Percentiles rank a stretch among this genome's conserved stretches.
phyloP scores from a whole-genome alignment of 2,329 filamentous ascomycete species.

The Dactylellina cionopaga region DNA sequence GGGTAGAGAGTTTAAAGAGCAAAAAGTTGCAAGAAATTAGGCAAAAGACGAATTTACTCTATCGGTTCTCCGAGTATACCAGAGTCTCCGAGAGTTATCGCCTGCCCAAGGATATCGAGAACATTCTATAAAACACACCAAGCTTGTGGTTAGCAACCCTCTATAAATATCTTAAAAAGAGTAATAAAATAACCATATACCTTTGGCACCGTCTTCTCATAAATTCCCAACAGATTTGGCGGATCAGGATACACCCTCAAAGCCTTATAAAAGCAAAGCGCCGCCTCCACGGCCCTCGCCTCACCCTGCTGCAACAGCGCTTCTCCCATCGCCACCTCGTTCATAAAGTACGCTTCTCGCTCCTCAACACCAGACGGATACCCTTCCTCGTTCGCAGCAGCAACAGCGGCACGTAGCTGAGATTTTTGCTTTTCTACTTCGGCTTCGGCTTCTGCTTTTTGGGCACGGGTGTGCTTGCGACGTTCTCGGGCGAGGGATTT shows the following conservation, averaged over 20 bases:
- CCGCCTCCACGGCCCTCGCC: slow-evolving; percentile 74
- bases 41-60: slow-evolving; percentile 49
- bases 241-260: slow-evolving; percentile 98
- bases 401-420: slow-evolving; percentile 78
- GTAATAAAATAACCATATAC: slow-evolving; percentile 62
- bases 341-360: slow-evolving; percentile 96
- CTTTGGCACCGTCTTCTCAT: slow-evolving; percentile 98
- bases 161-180: not conserved
- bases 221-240: slow-evolving; percentile 91
- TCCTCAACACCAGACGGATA: slow-evolving; percentile 91
- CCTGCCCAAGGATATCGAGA: slow-evolving; percentile 94
- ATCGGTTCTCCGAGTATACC: slow-evolving; percentile 50
- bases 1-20: too few species aligned
- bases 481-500: slow-evolving; percentile 77
- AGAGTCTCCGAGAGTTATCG: slow-evolving; percentile 86
- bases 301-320: slow-evolving; percentile 80
- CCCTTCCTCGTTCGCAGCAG: slow-evolving; percentile 78
- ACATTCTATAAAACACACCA: slow-evolving; percentile 77
- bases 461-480: slow-evolving; percentile 74
- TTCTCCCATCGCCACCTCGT: slow-evolving; percentile 91
- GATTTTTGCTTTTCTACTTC: slow-evolving; percentile 74
- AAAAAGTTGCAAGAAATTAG: not conserved
- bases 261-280: slow-evolving; percentile 96
- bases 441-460: slow-evolving; percentile 77
- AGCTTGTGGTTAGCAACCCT: slow-evolving; percentile 28